phyloP scores from a whole-genome alignment of 148 eudicot species.

The Beta vulgaris region DNA sequence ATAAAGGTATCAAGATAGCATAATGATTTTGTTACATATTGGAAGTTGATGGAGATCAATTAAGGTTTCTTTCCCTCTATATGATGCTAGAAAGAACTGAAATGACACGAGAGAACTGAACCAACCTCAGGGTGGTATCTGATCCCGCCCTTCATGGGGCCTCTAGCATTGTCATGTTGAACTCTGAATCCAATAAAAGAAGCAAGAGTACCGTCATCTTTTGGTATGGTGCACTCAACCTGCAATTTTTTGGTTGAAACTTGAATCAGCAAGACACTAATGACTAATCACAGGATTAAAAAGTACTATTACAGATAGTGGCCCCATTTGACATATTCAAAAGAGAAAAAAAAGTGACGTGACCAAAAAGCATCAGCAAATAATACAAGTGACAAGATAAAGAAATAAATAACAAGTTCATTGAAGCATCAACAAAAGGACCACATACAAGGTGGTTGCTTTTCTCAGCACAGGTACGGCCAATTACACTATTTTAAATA shows the following conservation, averaged over 20 bases:
- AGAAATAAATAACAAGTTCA: not conserved
- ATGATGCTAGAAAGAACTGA: not conserved
- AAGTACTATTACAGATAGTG: not conserved
- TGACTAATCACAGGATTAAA: not conserved
- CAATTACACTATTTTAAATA: not conserved
- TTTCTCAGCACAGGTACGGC: not conserved
- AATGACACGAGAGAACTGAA: slow-evolving; percentile 9
- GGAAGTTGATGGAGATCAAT: not conserved
- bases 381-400: not conserved
- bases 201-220: slow-evolving; percentile 87
- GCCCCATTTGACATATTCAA: not conserved
- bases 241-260: slow-evolving; percentile 30
- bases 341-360: not conserved
- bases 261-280: slow-evolving; percentile 12
- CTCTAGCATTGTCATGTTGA: slow-evolving; percentile 96
- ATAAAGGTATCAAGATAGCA: not conserved
- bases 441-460: not conserved
- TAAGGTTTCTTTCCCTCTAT: not conserved
- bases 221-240: slow-evolving; percentile 99
- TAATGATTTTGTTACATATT: no score
- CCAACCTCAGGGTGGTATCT: slow-evolving; percentile 98
- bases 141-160: slow-evolving; percentile 99
- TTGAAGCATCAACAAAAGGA: not conserved
- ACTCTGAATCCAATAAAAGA: slow-evolving; percentile 90
- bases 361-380: not conserved